phyloP scores from a whole-genome alignment of 2,329 filamentous ascomycete genomes.

The Aureobasidium lini region DNA sequence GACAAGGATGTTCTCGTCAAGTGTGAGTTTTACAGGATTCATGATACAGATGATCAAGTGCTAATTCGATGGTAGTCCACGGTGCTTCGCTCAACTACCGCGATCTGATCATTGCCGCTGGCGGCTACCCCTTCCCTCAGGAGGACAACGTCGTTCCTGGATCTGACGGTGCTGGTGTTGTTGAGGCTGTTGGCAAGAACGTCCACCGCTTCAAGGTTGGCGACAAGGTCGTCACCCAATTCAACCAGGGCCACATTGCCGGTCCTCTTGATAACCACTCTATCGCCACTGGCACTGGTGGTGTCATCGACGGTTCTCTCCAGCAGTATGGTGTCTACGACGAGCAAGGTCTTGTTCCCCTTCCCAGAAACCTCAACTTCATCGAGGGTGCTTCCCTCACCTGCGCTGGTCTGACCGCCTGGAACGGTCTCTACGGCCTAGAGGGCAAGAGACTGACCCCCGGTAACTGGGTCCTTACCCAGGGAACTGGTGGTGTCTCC shows the following conservation, averaged over 20 bases:
- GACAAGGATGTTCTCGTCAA: constrained; percentile 68
- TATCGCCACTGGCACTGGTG: constrained; percentile 55
- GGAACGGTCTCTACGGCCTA: constrained; percentile 48
- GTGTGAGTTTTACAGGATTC: constrained; percentile 26
- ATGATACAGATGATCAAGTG: constrained; percentile 6
- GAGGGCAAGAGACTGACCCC: constrained; percentile 30
- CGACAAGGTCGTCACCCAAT: constrained; percentile 56
- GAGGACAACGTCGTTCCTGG: constrained; percentile 36
- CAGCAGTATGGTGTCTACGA: constrained; percentile 60
- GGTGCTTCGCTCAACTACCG: constrained; percentile 44
- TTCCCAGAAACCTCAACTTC: constrained; percentile 50
- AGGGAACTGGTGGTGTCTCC: constrained; percentile 64
- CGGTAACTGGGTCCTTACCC: constrained; percentile 51
- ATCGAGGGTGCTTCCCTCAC: constrained; percentile 41
- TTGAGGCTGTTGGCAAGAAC: constrained; percentile 47
- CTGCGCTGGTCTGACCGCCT: constrained; percentile 42
- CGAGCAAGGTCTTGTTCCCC: constrained; percentile 57
- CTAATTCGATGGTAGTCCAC: constrained; percentile 30
- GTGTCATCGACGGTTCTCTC: constrained; percentile 59
- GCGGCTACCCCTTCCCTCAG: constrained; percentile 38
- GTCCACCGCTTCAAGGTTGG: constrained; percentile 51
- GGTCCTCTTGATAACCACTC: constrained; percentile 36
- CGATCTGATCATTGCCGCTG: constrained; percentile 41
- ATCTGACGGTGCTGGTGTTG: constrained; percentile 47
- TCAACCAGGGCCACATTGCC: constrained; percentile 52